Conservation (phyloP, 306 rosid genomes). For the Quercus gilva region DNA sequence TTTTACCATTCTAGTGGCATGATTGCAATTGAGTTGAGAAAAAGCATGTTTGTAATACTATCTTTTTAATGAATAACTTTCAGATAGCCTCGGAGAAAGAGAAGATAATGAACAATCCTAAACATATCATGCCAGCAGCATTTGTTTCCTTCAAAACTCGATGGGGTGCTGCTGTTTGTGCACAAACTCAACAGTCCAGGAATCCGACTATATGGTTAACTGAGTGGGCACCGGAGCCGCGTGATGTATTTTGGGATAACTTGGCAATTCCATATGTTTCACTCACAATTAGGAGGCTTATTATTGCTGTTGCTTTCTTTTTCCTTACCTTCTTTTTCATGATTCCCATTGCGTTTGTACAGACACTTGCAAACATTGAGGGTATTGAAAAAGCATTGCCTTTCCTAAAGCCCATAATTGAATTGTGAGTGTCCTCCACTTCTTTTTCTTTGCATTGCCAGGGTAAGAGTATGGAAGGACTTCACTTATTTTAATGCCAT, state of each 20-base stretch:
- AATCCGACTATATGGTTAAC: conserved; percentile 93
- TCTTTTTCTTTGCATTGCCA: background rate
- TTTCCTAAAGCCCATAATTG: conserved; percentile 69
- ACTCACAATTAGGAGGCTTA: conserved; percentile 79
- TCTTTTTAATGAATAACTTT: conserved; percentile 12
- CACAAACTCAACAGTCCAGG: conserved; percentile 91
- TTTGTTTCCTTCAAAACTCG: conserved; percentile 90
- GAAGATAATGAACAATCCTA: conserved; percentile 47
- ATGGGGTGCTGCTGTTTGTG: conserved; percentile 98
- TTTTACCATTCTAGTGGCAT: background rate
- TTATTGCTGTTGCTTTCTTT: conserved; percentile 88
- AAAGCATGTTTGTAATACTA: conserved; percentile 1
- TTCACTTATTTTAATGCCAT: background rate
- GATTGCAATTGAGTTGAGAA: conserved; percentile 7
- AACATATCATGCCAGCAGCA: conserved; percentile 76
- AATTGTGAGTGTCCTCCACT: conserved; percentile 48
- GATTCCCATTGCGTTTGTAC: conserved; percentile 97
- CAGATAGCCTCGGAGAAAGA: conserved; percentile 77
- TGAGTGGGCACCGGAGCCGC: conserved; percentile 98
- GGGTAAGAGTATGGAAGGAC: background rate
- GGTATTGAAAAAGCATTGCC: conserved; percentile 83
- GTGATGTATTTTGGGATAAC: conserved; percentile 93
- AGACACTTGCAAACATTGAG: conserved; percentile 92
- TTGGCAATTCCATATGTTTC: conserved; percentile 93
- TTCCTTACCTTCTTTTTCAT: conserved; percentile 95